Base-by-base conservation (phyloP, 2,329 filamentous ascomycete species). In the Fusarium metavorans region DNA sequence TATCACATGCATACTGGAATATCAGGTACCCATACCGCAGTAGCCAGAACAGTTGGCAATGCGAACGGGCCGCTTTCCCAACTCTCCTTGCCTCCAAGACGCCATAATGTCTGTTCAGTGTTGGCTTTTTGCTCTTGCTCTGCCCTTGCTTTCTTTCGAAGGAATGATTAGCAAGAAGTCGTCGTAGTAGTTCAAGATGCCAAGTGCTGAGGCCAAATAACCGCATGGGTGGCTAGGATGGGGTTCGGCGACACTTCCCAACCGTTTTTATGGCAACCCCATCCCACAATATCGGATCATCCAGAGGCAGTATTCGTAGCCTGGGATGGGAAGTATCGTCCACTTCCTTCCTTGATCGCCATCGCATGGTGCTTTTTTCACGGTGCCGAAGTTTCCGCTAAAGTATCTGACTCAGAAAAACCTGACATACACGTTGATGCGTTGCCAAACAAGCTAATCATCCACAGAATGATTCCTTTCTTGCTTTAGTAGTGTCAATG, bases 1-100 rank as follows among this genome's bases (percentile, higher is more conserved):
- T 5, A 20, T 27, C 8, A 7, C 14, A 52, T 30, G 5, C 6
- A 11, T 30, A 27, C 16, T n/a, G 18, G 16, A 13, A 18, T 5
- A 57, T 35, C 13, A 23, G 52, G 20, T 7, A 27, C 13, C 20
- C 45, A 25, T 48, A 68, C 68, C 68, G 16, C 57, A 64, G 35
- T 71, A 71, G 6, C 68, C 68, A 16, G 68, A 71, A 41, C 68
- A 71, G 34, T 71, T 71, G 20, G 68, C 68, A 20, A 71, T 58
- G 16, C 68, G 68, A 23, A 41, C 66, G 2, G 66, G 68, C 6
- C 68, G 56, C 23, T 56, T 43, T 9, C 66, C 68, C 18, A 71
- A 58, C 27, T 68, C 66, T 11, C 41, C 61, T 18, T 45, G 30
- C 6, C 68, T 66, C 68, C 68, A 68, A 5, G 27, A 18, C 11